Evolutionary conservation across 768 basidiomycete species (phyloP), one percentile per base, ranked within the genome.

Genomic region (Plicaturopsis crispa): DNA sequence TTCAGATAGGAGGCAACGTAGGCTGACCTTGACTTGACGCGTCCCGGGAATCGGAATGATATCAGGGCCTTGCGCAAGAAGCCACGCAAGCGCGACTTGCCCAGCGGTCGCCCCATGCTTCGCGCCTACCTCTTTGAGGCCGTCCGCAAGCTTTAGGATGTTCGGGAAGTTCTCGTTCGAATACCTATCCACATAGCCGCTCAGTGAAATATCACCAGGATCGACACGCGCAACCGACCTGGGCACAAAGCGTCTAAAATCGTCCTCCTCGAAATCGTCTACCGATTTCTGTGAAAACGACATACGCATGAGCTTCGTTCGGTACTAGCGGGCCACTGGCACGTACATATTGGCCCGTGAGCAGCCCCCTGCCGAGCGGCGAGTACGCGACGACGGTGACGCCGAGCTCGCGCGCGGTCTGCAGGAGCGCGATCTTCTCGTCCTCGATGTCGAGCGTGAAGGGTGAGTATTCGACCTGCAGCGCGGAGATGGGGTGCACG

Each of bases 1-100:
- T n/a, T n/a, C n/a, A n/a, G n/a, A n/a, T n/a, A n/a, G n/a, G n/a
- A n/a, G n/a, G n/a, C n/a, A n/a, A n/a, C n/a, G n/a, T n/a, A n/a
- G n/a, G n/a, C 45, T 0, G 4, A 56, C 59, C 49, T 57, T 55
- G 35, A 65, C 39, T 13, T 51, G 51, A 24, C 48, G 58, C 1
- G 62, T 65, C 1, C 65, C 67, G 1, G 61, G 65, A 34, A 65
- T 65, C 1, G 64, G 61, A 26, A 63, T 56, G 35, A 65, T 31
- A 20, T 61, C 53, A 4, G 51, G 44, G 1, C 58, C 59, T 33
- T 66, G 59, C 0, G 59, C 54, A 14, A 64, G 56, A 8, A 65
- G 47, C 58, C 60, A 67, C 1, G 66, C 64, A 8, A 68, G 49
- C 0, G 54, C 42, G 2, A 69, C 51, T 42, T 67, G 66, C 3